phyloP scores from a whole-genome alignment of 352 stramenopile species.

The Pythium aristosporum region DNA sequence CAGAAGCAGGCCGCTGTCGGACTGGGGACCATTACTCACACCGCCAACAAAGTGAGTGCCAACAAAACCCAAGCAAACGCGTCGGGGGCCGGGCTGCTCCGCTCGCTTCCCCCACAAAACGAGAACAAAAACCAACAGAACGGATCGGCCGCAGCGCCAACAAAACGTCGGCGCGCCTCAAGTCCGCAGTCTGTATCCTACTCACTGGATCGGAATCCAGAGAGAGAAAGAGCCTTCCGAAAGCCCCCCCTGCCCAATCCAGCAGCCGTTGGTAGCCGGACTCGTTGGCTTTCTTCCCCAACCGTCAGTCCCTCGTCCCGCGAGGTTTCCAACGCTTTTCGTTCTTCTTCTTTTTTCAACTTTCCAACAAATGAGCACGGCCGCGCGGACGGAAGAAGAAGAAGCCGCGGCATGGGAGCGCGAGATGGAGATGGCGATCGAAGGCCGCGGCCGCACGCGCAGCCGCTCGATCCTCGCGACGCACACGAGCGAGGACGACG shows the following conservation, averaged over 20 bases:
- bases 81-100: neutral
- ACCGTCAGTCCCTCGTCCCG: neutral
- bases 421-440: constrained; percentile 81
- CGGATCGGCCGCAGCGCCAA: constrained; percentile 6
- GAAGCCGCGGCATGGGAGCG: constrained; percentile 63
- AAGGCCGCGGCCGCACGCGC: constrained; percentile 68
- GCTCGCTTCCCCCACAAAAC: neutral
- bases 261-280: neutral
- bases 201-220: constrained; percentile 8
- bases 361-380: constrained; percentile 1
- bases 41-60: constrained; percentile 22
- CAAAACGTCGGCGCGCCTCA: neutral
- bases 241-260: neutral
- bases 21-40: constrained; percentile 33
- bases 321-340: neutral
- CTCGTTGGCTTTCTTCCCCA: neutral
- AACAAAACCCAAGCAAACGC: constrained; percentile 12
- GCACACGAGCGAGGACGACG: constrained; percentile 34
- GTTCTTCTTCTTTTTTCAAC: neutral
- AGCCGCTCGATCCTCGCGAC: constrained; percentile 77
- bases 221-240: neutral
- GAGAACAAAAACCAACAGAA: constrained; percentile 15
- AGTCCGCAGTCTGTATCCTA: constrained; percentile 17
- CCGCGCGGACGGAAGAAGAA: constrained; percentile 38
- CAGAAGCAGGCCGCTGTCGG: constrained; percentile 25